Evolutionary conservation across 306 rosid species (phyloP).

Genomic region (Arachis hypogaea): DNA sequence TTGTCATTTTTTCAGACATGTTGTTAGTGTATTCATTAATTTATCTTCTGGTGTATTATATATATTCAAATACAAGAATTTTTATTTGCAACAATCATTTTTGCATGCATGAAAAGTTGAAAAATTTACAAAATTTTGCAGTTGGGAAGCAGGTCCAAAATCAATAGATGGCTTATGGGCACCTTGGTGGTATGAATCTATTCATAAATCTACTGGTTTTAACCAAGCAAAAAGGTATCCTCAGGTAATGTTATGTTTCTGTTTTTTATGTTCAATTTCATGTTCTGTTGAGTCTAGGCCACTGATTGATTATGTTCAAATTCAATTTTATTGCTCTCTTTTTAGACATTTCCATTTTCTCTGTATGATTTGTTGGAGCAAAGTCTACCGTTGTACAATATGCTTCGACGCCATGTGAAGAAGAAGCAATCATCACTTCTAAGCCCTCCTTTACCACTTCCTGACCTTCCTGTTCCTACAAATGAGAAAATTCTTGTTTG

Average conservation of each 20-base stretch:
- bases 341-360: slow-evolving; percentile 72
- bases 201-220: slow-evolving; percentile 69
- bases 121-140: slow-evolving; percentile 40
- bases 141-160: slow-evolving; percentile 88
- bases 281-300: slow-evolving; percentile 1
- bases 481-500: slow-evolving; percentile 81
- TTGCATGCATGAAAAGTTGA: slow-evolving; percentile 36
- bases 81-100: slow-evolving; percentile 6
- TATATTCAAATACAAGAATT: neutral
- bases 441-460: slow-evolving; percentile 62
- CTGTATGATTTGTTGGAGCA: slow-evolving; percentile 70
- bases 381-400: slow-evolving; percentile 73
- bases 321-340: slow-evolving; percentile 25
- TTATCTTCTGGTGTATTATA: too few species aligned
- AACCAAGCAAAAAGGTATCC: slow-evolving; percentile 61
- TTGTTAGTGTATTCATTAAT: neutral
- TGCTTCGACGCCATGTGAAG: slow-evolving; percentile 66
- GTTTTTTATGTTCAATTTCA: slow-evolving; percentile 11
- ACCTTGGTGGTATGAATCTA: slow-evolving; percentile 78
- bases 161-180: slow-evolving; percentile 83
- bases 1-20: too few species aligned
- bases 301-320: neutral
- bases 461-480: slow-evolving; percentile 83
- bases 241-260: slow-evolving; percentile 45
- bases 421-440: slow-evolving; percentile 54